A percentile compares a stretch with the other conserved stretches of the same genome.
These are phyloP conservation scores for Daucus carota DNA, from an alignment of 129 eudicot species.

Conservation along the genomic window DNA sequence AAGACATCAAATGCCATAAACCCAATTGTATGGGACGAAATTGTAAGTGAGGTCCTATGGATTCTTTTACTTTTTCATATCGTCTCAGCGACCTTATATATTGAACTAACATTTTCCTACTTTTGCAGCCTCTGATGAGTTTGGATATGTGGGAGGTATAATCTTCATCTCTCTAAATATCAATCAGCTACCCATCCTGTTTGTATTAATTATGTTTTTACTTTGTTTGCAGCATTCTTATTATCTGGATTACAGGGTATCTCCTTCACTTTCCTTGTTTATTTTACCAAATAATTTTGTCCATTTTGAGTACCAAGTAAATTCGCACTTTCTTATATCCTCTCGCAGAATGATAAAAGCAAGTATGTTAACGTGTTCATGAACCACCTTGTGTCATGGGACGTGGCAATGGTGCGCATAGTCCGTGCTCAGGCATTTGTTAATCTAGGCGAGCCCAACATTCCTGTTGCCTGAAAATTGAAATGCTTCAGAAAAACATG, in stretches of 20 bases:
- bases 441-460: slow-evolving; percentile 90
- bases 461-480: slow-evolving; percentile 68
- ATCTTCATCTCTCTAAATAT: slow-evolving; percentile 18
- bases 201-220: slow-evolving; percentile 5
- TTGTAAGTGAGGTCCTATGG: slow-evolving; percentile 42
- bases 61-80: not conserved
- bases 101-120: slow-evolving; percentile 14
- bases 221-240: slow-evolving; percentile 85
- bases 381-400: slow-evolving; percentile 92
- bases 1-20: slow-evolving; percentile 77
- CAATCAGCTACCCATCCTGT: not conserved
- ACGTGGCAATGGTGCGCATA: slow-evolving; percentile 66
- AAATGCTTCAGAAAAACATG: not conserved
- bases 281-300: not conserved
- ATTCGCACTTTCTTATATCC: not conserved
- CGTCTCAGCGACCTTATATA: slow-evolving; percentile 7
- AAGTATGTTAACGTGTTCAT: slow-evolving; percentile 53
- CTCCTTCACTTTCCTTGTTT: slow-evolving; percentile 3
- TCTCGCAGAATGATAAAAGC: slow-evolving; percentile 59
- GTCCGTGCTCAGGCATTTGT: slow-evolving; percentile 85
- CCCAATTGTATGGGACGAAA: slow-evolving; percentile 80
- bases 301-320: not conserved
- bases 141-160: slow-evolving; percentile 98
- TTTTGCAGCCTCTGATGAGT: slow-evolving; percentile 74
- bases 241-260: slow-evolving; percentile 89